A percentile compares a stretch with the other conserved stretches of the same genome.
These are phyloP conservation scores for Niebla homalea DNA, from an alignment of 495 filamentous ascomycete species.

Conservation along the genomic window DNA sequence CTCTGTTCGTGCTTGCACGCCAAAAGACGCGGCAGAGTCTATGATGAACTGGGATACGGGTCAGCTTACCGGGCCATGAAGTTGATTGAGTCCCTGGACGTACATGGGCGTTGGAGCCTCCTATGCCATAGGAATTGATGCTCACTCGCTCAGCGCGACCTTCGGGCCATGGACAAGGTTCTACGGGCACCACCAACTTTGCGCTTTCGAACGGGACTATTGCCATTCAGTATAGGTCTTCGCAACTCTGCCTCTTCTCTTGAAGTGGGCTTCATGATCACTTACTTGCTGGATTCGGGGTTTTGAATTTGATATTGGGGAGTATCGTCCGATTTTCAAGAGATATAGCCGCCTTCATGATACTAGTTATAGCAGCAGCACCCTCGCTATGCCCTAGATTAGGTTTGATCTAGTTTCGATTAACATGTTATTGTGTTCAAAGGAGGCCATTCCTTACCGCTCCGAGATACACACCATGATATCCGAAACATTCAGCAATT, in stretches of 20 bases:
- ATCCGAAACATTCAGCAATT: slow-evolving; percentile 30
- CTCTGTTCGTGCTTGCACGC: no score
- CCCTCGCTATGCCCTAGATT: slow-evolving; percentile 31
- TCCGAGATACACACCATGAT: slow-evolving; percentile 15
- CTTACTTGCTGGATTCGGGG: slow-evolving; percentile 21
- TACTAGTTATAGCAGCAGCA: slow-evolving; percentile 22
- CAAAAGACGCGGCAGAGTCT: slow-evolving; percentile 7
- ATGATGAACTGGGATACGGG: slow-evolving; percentile 10
- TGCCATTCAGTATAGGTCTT: no score
- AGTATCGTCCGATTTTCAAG: slow-evolving; percentile 26
- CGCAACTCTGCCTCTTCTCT: no score
- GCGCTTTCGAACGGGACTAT: neutral
- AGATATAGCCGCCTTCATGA: slow-evolving; percentile 25
- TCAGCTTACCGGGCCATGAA: no score
- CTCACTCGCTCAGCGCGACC: slow-evolving; percentile 13
- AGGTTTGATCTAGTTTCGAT: slow-evolving; percentile 23
- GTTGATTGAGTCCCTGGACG: no score
- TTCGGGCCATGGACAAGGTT: slow-evolving; percentile 21
- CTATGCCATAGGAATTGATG: slow-evolving; percentile 26
- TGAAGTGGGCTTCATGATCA: no score
- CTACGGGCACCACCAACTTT: slow-evolving; percentile 6
- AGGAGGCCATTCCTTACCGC: slow-evolving; percentile 13
- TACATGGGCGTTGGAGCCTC: slow-evolving; percentile 23
- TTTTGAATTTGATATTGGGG: slow-evolving; percentile 21
- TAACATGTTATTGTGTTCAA: neutral